Evolutionary conservation across 768 basidiomycete species (phyloP).

Genomic region (Ramaria sp.): DNA sequence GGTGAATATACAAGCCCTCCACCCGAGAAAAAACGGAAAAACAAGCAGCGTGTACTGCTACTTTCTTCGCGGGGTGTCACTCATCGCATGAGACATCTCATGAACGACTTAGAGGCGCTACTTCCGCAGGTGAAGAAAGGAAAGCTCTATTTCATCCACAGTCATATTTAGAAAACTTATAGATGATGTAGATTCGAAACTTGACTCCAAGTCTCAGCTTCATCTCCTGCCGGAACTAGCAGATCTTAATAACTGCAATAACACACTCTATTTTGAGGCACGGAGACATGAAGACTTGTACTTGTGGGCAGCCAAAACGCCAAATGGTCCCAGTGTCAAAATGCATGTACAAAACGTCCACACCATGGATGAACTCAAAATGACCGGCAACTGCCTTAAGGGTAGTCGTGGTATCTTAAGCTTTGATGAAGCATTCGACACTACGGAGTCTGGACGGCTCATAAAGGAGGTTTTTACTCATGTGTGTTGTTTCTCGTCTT

Average conservation of each 20-base stretch:
- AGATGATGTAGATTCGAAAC: constrained; percentile 68
- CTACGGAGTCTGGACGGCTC: constrained; percentile 74
- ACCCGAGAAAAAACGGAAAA: constrained; percentile 47
- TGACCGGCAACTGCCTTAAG: constrained; percentile 98
- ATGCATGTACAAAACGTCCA: constrained; percentile 98
- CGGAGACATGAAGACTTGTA: constrained; percentile 93
- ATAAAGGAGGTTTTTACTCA: constrained; percentile 93
- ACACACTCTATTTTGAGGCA: constrained; percentile 94
- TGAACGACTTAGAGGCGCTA: constrained; percentile 85
- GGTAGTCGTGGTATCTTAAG: constrained; percentile 87
- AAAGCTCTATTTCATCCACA: constrained; percentile 23
- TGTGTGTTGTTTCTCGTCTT: constrained; percentile 34
- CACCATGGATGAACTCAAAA: constrained; percentile 99
- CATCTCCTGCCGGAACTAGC: constrained; percentile 91
- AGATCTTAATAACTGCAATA: constrained; percentile 96
- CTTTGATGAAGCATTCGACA: constrained; percentile 86
- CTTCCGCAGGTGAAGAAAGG: constrained; percentile 97
- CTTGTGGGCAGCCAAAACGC: constrained; percentile 92
- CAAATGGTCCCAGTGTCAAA: constrained; percentile 95
- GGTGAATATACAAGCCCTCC: constrained; percentile 21
- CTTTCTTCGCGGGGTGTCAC: constrained; percentile 91
- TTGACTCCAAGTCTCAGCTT: constrained; percentile 93
- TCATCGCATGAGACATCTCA: constrained; percentile 92
- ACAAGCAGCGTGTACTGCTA: constrained; percentile 92
- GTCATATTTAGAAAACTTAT: constrained; percentile 1